A percentile compares a stretch with the other conserved stretches of the same genome.
Evolutionary conservation across 2,329 filamentous ascomycete genomes (phyloP).

Genomic region (Hymenotorrendiella dingleyae): DNA sequence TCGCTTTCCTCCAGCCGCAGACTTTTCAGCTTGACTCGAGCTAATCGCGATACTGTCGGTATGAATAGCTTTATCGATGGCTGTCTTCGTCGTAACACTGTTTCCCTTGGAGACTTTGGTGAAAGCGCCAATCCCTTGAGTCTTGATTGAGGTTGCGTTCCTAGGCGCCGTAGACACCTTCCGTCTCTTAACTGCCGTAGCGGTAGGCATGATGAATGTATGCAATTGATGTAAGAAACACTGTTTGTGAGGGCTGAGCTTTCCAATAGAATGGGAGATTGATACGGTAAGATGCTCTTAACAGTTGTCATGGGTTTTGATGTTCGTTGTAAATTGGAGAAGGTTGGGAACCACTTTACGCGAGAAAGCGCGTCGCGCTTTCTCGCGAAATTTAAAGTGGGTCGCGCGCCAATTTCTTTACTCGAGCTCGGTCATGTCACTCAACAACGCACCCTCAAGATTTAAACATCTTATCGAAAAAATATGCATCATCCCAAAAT

Average conservation of each 20-base stretch:
- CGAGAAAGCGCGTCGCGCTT: too few relatives aligned
- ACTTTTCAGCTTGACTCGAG: constrained; percentile 26
- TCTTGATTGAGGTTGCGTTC: constrained; percentile 11
- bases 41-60: constrained; percentile 30
- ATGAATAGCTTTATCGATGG: constrained; percentile 29
- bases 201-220: constrained; percentile 26
- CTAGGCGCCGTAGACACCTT: constrained; percentile 22
- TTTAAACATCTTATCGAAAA: too few relatives aligned
- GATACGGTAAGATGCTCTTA: constrained; percentile 13
- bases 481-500: too few relatives aligned
- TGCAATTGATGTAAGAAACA: constrained; percentile 17
- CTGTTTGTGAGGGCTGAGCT: constrained; percentile 9
- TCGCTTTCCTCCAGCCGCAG: constrained; percentile 30
- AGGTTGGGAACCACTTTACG: too few relatives aligned
- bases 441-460: too few relatives aligned
- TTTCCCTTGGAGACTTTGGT: constrained; percentile 38
- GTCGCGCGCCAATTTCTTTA: too few relatives aligned
- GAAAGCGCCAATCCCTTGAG: constrained; percentile 36
- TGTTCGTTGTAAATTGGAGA: too few relatives aligned
- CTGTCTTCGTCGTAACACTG: constrained; percentile 24
- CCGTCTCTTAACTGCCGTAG: constrained; percentile 26
- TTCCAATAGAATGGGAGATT: constrained; percentile 15
- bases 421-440: too few relatives aligned
- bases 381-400: too few relatives aligned
- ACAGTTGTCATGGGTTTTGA: constrained; percentile 3